These are phyloP conservation scores for Chenopodium album DNA, from an alignment of 148 eudicot genomes.

Conservation along the genomic window DNA sequence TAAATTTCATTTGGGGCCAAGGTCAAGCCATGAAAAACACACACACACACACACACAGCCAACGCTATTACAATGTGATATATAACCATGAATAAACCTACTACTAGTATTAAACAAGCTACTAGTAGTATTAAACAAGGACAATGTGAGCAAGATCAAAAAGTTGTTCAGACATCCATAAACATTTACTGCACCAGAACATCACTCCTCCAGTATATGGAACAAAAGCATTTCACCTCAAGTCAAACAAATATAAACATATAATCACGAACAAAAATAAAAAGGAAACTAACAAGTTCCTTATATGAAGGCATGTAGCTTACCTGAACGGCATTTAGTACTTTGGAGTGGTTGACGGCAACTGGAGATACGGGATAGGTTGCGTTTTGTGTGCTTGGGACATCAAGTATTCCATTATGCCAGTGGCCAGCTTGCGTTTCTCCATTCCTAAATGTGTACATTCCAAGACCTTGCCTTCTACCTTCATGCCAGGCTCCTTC, in stretches of 20 bases:
- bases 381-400: slow-evolving; percentile 81
- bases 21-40: too few relatives aligned
- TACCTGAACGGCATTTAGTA: slow-evolving; percentile 88
- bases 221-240: neutral
- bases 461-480: slow-evolving; percentile 92
- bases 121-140: neutral
- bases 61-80: neutral
- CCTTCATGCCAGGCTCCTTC: slow-evolving; percentile 99
- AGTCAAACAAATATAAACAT: neutral
- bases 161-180: neutral
- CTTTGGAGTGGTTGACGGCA: slow-evolving; percentile 94
- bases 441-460: slow-evolving; percentile 87
- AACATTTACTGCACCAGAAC: neutral
- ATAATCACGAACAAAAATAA: neutral
- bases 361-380: slow-evolving; percentile 68
- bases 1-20: neutral
- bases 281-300: too few relatives aligned
- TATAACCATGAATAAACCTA: neutral
- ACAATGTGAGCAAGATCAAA: neutral
- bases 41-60: neutral
- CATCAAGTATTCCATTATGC: slow-evolving; percentile 80
- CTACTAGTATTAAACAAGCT: neutral
- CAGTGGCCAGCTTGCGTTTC: slow-evolving; percentile 94
- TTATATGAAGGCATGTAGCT: neutral
- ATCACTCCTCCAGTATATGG: neutral